Percentiles rank a stretch among this genome's conserved stretches.
Conservation (phyloP, 83 land plant genomes). For the Larix sibirica region DNA sequence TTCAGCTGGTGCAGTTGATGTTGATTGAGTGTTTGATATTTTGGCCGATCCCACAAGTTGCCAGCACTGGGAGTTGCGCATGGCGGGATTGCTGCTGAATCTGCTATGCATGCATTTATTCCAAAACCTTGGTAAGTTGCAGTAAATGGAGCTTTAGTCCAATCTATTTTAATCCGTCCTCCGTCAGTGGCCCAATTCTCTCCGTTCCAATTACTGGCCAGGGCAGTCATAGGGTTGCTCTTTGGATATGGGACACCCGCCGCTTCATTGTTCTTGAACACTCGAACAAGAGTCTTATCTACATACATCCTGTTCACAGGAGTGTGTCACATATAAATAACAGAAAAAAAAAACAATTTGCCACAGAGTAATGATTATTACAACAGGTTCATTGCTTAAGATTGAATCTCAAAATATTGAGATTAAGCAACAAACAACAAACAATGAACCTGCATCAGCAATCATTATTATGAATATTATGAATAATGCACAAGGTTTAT, state of each 20-base stretch:
- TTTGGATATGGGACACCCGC: conserved; percentile 33
- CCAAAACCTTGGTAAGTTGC: conserved; percentile 30
- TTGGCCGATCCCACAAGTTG: conserved; percentile 36
- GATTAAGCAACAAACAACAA: too few relatives aligned
- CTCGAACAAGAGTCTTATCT: conserved; percentile 43
- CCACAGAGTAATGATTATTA: too few relatives aligned
- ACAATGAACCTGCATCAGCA: too few relatives aligned
- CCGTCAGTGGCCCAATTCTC: conserved; percentile 59
- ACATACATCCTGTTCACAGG: conserved; percentile 37
- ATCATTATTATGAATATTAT: too few relatives aligned
- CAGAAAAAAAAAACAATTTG: too few relatives aligned
- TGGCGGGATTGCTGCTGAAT: conserved; percentile 25
- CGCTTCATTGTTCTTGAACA: conserved; percentile 29
- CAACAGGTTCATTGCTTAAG: too few relatives aligned
- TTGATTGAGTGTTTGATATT: conserved; percentile 35
- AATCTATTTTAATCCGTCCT: conserved; percentile 29
- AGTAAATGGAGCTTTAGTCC: conserved; percentile 34
- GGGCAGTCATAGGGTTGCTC: conserved; percentile 22
- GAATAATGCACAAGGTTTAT: too few relatives aligned
- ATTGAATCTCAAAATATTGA: too few relatives aligned
- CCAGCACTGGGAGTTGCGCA: conserved; percentile 29
- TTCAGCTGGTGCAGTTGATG: conserved; percentile 25
- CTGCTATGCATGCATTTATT: conserved; percentile 37
- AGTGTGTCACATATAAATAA: too few relatives aligned
- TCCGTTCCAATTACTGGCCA: conserved; percentile 40